Conservation (phyloP, 2,329 filamentous ascomycete genomes). For the Periconia sp. region DNA sequence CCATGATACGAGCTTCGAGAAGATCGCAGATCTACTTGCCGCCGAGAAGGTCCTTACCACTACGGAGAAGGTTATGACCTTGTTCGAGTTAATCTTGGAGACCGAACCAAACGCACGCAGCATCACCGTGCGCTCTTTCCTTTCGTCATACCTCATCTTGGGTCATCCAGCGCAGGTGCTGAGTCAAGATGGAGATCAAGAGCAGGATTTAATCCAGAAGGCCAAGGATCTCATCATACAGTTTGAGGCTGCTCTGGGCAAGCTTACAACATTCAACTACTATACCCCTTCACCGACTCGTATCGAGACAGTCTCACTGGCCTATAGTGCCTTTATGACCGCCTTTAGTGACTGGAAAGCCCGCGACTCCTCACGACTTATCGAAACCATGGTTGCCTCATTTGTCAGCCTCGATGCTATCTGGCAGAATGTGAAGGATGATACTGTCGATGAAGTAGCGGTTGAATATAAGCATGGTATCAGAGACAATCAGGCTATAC, state of each 20-base stretch:
- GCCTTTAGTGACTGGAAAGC: constrained; percentile 85
- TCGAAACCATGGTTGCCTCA: constrained; percentile 83
- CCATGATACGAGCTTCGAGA: constrained; percentile 70
- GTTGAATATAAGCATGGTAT: constrained; percentile 80
- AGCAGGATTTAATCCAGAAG: constrained; percentile 74
- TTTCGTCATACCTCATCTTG: constrained; percentile 78
- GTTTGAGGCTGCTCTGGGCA: constrained; percentile 74
- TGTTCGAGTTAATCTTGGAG: constrained; percentile 63
- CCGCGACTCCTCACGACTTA: constrained; percentile 73
- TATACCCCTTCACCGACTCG: constrained; percentile 67
- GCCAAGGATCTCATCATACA: constrained; percentile 74
- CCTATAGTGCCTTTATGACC: constrained; percentile 73
- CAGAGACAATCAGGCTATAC: constrained; percentile 75
- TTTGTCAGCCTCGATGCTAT: constrained; percentile 84
- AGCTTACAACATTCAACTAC: constrained; percentile 66
- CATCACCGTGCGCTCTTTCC: constrained; percentile 71
- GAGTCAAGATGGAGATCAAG: constrained; percentile 69
- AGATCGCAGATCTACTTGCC: constrained; percentile 69
- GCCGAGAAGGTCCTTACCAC: constrained; percentile 66
- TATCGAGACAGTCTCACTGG: constrained; percentile 64
- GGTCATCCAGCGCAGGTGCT: constrained; percentile 78
- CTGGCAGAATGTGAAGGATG: constrained; percentile 79
- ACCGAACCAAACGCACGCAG: constrained; percentile 65
- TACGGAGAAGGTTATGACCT: constrained; percentile 67
- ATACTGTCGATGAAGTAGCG: constrained; percentile 71